Evolutionary conservation across 495 filamentous ascomycete species (phyloP), one percentile per base, ranked within the genome.

Genomic region (Daldinia grandis): DNA sequence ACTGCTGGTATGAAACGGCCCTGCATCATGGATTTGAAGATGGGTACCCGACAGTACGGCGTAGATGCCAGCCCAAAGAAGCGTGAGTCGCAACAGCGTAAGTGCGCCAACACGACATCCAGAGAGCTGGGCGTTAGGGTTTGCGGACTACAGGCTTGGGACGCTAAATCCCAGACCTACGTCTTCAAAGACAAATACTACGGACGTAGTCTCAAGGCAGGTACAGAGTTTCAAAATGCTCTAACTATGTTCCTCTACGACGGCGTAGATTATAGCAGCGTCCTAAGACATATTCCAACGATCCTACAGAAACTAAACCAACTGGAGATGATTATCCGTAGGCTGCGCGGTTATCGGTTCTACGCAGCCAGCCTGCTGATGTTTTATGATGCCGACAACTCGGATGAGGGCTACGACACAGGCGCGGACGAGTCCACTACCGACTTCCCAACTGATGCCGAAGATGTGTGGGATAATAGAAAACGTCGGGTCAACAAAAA

Each of bases 31-130:
- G 95, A 99, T 78, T 84, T 99, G 65, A 99, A 99, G 78, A 99
- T 99, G 95, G 95, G 95, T 10, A 99, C 95, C n/a, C 89, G 95
- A 3, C 95, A 99, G 77, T 98, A 98, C 79, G 95, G 95, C 14
- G 87, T 98, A n/a, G 94, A 98, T 66, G 95, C 95, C 8, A 87
- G 85, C 55, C 90, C 94, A 42, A 94, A 95, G 80, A 99, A 99
- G 77, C 92, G 93, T 63, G 89, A 92, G 61, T 98, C 95, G 0
- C 95, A 99, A 78, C 88, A 92, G 53, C 90, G 90, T 58, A 99
- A 99, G 78, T 97, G 95, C 76, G 91, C 92, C 66, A 89, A 87
- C 63, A 99, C 95, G 5, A 99, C 95, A 1, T 98, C 95, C 3
- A 90, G 90, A 64, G 89, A 94, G 80, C 85, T 98, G 1, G 95